Percentiles rank a stretch among this genome's conserved stretches.
Evolutionary conservation across 495 filamentous ascomycete species (phyloP).

Genomic region (Recurvomyces mirabilis): DNA sequence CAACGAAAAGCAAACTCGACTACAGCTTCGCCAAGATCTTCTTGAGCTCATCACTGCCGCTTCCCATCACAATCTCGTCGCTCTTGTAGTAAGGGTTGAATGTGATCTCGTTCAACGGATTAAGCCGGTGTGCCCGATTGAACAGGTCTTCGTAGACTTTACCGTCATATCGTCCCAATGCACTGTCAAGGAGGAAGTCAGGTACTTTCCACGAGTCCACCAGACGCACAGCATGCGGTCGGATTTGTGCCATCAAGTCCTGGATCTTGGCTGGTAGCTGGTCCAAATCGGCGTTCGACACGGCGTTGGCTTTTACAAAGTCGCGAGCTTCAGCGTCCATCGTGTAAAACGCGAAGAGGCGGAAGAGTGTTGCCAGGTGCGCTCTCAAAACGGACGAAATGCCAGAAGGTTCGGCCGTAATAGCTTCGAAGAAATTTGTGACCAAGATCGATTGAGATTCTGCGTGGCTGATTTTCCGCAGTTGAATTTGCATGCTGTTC

Average conservation of each 20-base stretch:
- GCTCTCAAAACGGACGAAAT: constrained; percentile 22
- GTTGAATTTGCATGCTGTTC: constrained; percentile 37
- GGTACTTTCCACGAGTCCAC: constrained; percentile 41
- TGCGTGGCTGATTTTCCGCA: constrained; percentile 38
- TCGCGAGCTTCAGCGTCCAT: constrained; percentile 31
- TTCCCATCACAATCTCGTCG: constrained; percentile 40
- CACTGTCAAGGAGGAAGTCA: constrained; percentile 39
- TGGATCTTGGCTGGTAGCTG: constrained; percentile 30
- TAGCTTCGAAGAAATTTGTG: constrained; percentile 31
- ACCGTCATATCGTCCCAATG: constrained; percentile 38
- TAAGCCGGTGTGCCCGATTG: constrained; percentile 36
- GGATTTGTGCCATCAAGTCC: constrained; percentile 33
- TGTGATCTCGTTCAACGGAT: constrained; percentile 37
- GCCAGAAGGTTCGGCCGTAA: constrained; percentile 17
- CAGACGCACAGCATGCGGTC: constrained; percentile 39
- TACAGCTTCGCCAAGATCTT: constrained; percentile 27
- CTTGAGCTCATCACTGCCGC: constrained; percentile 22
- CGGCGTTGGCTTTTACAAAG: constrained; percentile 32
- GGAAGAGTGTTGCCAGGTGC: constrained; percentile 32
- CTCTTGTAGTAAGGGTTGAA: constrained; percentile 41
- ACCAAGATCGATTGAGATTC: constrained; percentile 40
- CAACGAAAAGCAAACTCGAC: not conserved
- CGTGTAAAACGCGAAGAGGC: constrained; percentile 36
- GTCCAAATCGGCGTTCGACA: constrained; percentile 29
- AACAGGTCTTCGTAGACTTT: constrained; percentile 41